Evolutionary conservation across 371 early-diverging fungal genomes (phyloP).

Genomic region (Apophysomyces variabilis): DNA sequence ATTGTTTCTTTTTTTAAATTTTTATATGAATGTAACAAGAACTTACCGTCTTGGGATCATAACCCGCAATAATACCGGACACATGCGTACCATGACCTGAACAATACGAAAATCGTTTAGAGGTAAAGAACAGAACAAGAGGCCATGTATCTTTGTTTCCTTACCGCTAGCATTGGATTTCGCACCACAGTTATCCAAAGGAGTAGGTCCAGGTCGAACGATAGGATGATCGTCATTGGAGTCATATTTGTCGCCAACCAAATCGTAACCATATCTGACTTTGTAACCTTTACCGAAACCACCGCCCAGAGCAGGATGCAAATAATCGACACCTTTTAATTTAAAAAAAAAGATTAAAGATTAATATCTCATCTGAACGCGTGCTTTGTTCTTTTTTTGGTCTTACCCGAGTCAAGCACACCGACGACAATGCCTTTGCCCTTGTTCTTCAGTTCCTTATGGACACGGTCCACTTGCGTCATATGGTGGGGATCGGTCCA

Average conservation of each 20-base stretch:
- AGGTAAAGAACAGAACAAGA: too few relatives aligned
- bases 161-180: slow-evolving; percentile 36
- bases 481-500: slow-evolving; percentile 37
- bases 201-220: slow-evolving; percentile 35
- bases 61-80: slow-evolving; percentile 70
- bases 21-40: neutral
- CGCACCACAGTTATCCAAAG: slow-evolving; percentile 48
- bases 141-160: neutral
- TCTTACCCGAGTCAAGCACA: slow-evolving; percentile 69
- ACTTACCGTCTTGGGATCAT: slow-evolving; percentile 43
- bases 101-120: too few relatives aligned
- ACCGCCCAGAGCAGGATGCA: slow-evolving; percentile 76
- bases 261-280: slow-evolving; percentile 63
- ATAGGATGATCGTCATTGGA: slow-evolving; percentile 31
- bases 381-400: neutral
- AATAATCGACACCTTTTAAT: slow-evolving; percentile 57
- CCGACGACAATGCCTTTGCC: slow-evolving; percentile 78
- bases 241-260: slow-evolving; percentile 58
- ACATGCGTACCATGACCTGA: slow-evolving; percentile 71
- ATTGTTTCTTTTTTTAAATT: neutral
- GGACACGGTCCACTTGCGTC: slow-evolving; percentile 51
- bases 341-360: too few relatives aligned
- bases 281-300: slow-evolving; percentile 66
- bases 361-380: slow-evolving; percentile 16
- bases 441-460: slow-evolving; percentile 44